Conservation (phyloP, 208 protist species). For the Leishmania arabica region DNA sequence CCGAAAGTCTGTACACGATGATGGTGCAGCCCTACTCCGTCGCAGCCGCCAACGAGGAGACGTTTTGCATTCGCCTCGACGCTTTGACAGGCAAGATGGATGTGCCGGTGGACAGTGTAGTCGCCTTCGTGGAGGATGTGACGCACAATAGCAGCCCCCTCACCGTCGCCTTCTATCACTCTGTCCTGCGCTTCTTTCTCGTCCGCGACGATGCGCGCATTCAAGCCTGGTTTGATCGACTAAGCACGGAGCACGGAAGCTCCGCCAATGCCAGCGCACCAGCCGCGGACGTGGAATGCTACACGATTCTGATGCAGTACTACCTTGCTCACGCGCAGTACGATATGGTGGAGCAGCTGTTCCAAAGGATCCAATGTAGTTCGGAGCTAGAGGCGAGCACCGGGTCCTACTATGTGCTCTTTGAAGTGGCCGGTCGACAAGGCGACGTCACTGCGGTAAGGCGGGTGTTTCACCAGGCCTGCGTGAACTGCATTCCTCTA, state of each 20-base stretch:
- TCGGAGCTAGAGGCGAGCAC: constrained; percentile 54
- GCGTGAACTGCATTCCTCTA: constrained; percentile 59
- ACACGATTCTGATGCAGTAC: constrained; percentile 66
- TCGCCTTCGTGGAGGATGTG: constrained; percentile 27
- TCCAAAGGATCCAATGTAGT: constrained; percentile 60
- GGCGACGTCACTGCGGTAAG: constrained; percentile 40
- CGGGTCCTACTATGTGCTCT: constrained; percentile 64
- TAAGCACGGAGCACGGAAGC: constrained; percentile 12
- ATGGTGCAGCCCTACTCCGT: constrained; percentile 40
- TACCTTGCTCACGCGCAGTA: constrained; percentile 43
- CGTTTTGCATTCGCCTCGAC: constrained; percentile 74
- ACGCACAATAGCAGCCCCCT: constrained; percentile 18
- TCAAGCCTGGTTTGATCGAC: constrained; percentile 52
- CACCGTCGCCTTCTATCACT: constrained; percentile 46
- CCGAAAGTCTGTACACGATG: constrained; percentile 20
- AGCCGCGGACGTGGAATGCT: constrained; percentile 52
- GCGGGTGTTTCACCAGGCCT: constrained; percentile 76
- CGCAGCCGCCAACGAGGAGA: constrained; percentile 60
- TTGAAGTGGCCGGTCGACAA: constrained; percentile 50
- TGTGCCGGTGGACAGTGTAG: constrained; percentile 27
- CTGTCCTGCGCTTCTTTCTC: constrained; percentile 59
- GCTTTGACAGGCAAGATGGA: constrained; percentile 36
- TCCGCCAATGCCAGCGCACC: neutral
- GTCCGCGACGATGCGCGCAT: constrained; percentile 45
- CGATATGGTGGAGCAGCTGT: constrained; percentile 58